Percentiles rank a stretch among this genome's conserved stretches.
phyloP scores from a whole-genome alignment of 768 basidiomycete species.

The Pulveroboletus sp. region DNA sequence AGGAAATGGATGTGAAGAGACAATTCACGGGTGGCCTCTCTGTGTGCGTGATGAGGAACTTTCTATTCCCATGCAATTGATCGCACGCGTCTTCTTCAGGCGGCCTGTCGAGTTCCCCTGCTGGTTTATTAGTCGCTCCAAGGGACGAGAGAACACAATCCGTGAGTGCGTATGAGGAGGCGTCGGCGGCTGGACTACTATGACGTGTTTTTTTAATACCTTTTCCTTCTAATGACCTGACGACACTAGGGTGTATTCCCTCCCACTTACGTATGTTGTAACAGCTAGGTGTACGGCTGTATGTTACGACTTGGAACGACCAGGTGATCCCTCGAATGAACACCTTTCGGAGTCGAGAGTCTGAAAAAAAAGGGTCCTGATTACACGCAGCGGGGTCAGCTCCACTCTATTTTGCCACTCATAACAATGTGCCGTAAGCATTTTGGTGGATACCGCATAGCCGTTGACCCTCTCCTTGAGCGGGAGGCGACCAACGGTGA shows the following conservation, averaged over 20 bases:
- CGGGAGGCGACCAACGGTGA: too few relatives aligned
- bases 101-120: conserved; percentile 23
- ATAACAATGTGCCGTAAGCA: too few relatives aligned
- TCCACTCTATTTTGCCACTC: too few relatives aligned
- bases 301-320: not conserved
- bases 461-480: too few relatives aligned
- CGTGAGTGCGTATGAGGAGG: not conserved
- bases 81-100: not conserved
- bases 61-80: not conserved
- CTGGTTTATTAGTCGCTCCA: conserved; percentile 17
- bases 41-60: conserved; percentile 6
- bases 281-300: conserved; percentile 7
- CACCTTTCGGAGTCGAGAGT: too few relatives aligned
- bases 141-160: conserved; percentile 2
- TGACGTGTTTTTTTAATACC: not conserved
- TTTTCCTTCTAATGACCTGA: not conserved
- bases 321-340: not conserved
- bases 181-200: not conserved
- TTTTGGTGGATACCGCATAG: too few relatives aligned
- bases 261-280: conserved; percentile 1
- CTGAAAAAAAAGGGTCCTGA: too few relatives aligned
- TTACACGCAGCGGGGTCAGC: too few relatives aligned
- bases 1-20: conserved; percentile 19
- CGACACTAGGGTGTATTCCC: conserved; percentile 2
- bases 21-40: conserved; percentile 23